phyloP scores from a whole-genome alignment of 495 filamentous ascomycete genomes.

The Penicillium canariense region DNA sequence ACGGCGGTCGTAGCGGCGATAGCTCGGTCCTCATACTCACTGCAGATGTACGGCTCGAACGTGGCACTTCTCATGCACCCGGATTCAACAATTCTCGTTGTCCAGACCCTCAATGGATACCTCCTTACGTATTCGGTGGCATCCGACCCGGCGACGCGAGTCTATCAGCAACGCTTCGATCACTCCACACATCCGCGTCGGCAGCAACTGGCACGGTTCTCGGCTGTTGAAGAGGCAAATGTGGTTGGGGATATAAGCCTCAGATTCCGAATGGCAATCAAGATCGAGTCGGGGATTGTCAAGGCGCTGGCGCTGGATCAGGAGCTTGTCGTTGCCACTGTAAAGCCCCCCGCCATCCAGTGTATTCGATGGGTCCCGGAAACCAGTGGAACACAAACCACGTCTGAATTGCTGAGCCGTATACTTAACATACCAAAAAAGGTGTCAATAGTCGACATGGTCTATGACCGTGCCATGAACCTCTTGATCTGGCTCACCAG shows the following conservation, averaged over 20 bases:
- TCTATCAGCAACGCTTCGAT: constrained; percentile 79
- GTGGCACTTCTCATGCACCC: constrained; percentile 81
- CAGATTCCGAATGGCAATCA: constrained; percentile 95
- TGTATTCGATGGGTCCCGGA: constrained; percentile 94
- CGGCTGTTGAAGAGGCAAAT: constrained; percentile 62
- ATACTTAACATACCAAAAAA: constrained; percentile 83
- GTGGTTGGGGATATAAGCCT: constrained; percentile 83
- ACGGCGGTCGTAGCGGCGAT: constrained; percentile 84
- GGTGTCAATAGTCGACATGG: constrained; percentile 75
- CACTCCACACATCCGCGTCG: constrained; percentile 65
- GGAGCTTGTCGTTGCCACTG: constrained; percentile 89
- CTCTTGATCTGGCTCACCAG: constrained; percentile 89
- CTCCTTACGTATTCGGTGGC: constrained; percentile 92
- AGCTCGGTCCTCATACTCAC: constrained; percentile 71
- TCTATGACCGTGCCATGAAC: constrained; percentile 97
- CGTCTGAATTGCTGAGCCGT: constrained; percentile 82
- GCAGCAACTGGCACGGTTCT: constrained; percentile 66
- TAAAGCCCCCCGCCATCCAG: constrained; percentile 90
- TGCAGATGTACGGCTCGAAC: constrained; percentile 82
- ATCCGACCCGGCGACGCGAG: constrained; percentile 74
- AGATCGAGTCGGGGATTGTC: constrained; percentile 92
- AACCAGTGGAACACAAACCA: constrained; percentile 76
- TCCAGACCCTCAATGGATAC: constrained; percentile 85
- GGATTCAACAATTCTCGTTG: constrained; percentile 84
- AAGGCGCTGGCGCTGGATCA: constrained; percentile 86